Evolutionary conservation across 495 filamentous ascomycete species (phyloP).

Genomic region (Oleoguttula mirabilis): DNA sequence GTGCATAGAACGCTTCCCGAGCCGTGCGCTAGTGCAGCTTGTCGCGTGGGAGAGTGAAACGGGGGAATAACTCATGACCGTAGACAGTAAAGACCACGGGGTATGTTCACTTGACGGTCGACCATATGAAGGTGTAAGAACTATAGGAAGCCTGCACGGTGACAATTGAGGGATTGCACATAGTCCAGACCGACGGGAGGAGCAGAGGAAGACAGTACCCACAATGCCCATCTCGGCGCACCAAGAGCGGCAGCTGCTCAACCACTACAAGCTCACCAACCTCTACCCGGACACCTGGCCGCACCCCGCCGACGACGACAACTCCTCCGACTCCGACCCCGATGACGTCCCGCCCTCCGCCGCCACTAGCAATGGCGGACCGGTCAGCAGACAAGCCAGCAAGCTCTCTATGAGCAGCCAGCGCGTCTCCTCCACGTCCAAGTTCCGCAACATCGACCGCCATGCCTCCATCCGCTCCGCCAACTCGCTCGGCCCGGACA

Average conservation of each 20-base stretch:
- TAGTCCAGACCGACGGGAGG: background rate
- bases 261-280: constrained; percentile 76
- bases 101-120: too few species aligned
- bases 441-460: constrained; percentile 73
- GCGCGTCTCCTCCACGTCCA: constrained; percentile 36
- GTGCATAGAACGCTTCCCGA: too few species aligned
- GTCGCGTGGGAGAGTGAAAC: too few species aligned
- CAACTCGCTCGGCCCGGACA: constrained; percentile 55
- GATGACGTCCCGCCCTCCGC: constrained; percentile 28
- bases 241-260: constrained; percentile 61
- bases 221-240: constrained; percentile 37
- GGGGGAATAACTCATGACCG: too few species aligned
- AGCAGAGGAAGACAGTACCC: too few species aligned
- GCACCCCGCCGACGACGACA: constrained; percentile 56
- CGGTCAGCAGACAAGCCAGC: background rate
- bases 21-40: too few species aligned
- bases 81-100: too few species aligned
- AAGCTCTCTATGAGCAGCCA: background rate
- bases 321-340: constrained; percentile 38
- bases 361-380: background rate
- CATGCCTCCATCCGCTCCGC: constrained; percentile 49
- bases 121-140: too few species aligned
- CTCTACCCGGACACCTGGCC: constrained; percentile 82
- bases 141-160: background rate
- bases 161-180: background rate